phyloP scores from a whole-genome alignment of 768 basidiomycete genomes.

The Tulasnella sp. region DNA sequence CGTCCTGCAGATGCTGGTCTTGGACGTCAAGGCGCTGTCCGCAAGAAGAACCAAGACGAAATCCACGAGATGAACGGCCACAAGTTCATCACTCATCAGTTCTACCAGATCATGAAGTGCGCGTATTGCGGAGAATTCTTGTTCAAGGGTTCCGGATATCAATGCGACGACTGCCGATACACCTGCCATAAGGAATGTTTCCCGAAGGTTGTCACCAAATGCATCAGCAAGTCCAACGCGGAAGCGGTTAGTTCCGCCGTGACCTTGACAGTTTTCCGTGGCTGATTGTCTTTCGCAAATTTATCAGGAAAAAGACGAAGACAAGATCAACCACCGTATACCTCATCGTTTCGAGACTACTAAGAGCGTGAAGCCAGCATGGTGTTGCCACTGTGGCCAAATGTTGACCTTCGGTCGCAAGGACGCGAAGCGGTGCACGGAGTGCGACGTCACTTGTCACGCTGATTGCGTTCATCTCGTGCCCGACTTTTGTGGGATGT shows the following conservation, averaged over 20 bases:
- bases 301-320: conserved; percentile 83
- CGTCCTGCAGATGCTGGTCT: conserved; percentile 91
- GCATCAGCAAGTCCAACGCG: conserved; percentile 92
- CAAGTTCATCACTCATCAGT: conserved; percentile 93
- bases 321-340: conserved; percentile 98
- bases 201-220: conserved; percentile 98
- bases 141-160: conserved; percentile 94
- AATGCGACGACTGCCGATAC: conserved; percentile 98
- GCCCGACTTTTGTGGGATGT: conserved; percentile 99
- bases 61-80: conserved; percentile 99
- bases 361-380: conserved; percentile 94
- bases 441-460: conserved; percentile 95
- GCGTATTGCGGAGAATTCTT: conserved; percentile 97
- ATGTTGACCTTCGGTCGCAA: conserved; percentile 96
- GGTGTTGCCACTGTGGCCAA: conserved; percentile 99
- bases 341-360: conserved; percentile 96
- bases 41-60: conserved; percentile 97
- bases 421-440: conserved; percentile 91
- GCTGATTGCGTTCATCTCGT: conserved; percentile 96
- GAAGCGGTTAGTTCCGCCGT: conserved; percentile 48
- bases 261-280: not conserved
- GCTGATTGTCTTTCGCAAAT: not conserved
- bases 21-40: conserved; percentile 94
- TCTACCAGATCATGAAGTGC: conserved; percentile 97
- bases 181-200: conserved; percentile 99